Evolutionary conservation across 345 rosid species (phyloP).

Genomic region (Litchi chinensis): DNA sequence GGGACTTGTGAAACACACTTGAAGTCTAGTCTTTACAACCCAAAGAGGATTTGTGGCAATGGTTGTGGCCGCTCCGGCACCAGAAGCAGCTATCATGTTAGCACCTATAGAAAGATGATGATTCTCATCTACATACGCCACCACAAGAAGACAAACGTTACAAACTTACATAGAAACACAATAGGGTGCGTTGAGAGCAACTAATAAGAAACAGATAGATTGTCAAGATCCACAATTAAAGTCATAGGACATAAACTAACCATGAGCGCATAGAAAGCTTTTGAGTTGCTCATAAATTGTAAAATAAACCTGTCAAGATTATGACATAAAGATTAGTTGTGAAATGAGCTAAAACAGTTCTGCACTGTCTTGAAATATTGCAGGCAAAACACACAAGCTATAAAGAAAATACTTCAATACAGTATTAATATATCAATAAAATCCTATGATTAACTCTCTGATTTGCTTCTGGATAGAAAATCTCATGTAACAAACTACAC

Average conservation of each 20-base stretch:
- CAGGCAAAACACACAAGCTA: neutral
- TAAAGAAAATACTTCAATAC: neutral
- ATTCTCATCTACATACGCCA: conserved; percentile 41
- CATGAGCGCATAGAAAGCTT: conserved; percentile 51
- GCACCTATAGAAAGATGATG: conserved; percentile 69
- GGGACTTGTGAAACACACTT: conserved; percentile 41
- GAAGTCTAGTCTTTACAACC: conserved; percentile 95
- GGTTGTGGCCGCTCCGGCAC: conserved; percentile 86
- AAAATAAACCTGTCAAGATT: conserved; percentile 68
- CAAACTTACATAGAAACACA: neutral
- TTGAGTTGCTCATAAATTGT: conserved; percentile 85
- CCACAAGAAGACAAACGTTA: conserved; percentile 10
- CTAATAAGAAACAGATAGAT: neutral
- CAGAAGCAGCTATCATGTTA: conserved; percentile 82
- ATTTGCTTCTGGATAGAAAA: neutral
- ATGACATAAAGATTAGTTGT: conserved; percentile 1
- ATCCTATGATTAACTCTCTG: neutral
- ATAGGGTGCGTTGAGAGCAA: neutral
- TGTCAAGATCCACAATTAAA: neutral
- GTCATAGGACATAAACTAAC: conserved; percentile 39
- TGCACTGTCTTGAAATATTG: neutral
- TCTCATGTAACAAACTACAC: neutral
- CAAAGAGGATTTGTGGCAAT: conserved; percentile 85
- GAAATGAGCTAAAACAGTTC: conserved; percentile 12
- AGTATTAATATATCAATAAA: neutral